Percentiles rank a stretch among this genome's conserved stretches.
phyloP scores from a whole-genome alignment of 768 basidiomycete genomes.

The Coprinopsis cinerea region DNA sequence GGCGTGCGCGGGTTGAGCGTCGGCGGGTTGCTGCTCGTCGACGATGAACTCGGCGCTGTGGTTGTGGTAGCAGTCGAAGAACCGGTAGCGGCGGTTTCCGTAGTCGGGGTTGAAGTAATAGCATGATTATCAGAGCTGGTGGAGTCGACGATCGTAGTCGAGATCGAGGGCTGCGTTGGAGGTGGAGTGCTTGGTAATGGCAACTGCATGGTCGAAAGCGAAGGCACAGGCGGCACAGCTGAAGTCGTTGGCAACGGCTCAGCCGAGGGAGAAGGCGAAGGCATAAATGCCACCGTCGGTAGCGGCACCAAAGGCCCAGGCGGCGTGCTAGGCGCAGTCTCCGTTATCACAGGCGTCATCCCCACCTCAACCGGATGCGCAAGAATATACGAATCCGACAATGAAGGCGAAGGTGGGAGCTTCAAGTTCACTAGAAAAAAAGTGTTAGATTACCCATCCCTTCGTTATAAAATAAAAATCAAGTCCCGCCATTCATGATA shows the following conservation, averaged over 20 bases:
- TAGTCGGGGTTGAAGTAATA: background rate
- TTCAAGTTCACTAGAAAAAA: constrained; percentile 2
- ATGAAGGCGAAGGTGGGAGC: constrained; percentile 18
- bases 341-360: background rate
- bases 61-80: constrained; percentile 8
- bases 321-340: no score
- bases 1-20: no score
- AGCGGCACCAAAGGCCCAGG: no score
- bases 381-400: constrained; percentile 14
- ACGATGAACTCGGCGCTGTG: constrained; percentile 12
- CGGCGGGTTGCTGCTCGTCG: no score
- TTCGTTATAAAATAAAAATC: no score
- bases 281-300: no score
- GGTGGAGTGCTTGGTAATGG: background rate
- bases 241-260: no score
- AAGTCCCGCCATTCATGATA: no score
- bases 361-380: constrained; percentile 12
- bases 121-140: no score
- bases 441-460: no score
- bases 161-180: background rate
- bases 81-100: background rate
- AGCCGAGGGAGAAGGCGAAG: no score
- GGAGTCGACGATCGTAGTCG: background rate
- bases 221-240: no score
- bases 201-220: background rate